Base-by-base conservation (phyloP, 75 land plant genomes). In the Azolla pinnata region DNA sequence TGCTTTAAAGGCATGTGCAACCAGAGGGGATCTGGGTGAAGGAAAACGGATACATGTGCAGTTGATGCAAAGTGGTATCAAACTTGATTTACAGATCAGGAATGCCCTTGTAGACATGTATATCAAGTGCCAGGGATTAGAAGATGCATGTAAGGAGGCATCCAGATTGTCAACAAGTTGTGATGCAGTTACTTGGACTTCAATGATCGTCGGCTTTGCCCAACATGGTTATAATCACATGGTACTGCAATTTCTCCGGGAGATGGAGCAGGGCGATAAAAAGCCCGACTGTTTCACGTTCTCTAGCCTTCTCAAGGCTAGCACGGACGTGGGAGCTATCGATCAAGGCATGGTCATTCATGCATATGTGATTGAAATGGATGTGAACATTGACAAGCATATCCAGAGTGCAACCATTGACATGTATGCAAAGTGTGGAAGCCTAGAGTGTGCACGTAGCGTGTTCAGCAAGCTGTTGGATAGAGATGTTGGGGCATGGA, bases 361-460 rank as follows among this genome's bases (percentile, higher is more conserved):
- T 60, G 59, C 74, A 50, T 28, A 77, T 21, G 1, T 75, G 3
- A 19, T 38, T 17, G 77, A 72, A 63, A 55, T 54, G 54, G 85
- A 81, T 17, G 49, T 79, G 47, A 65, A 58, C 14, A 63, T 62
- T 20, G 68, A 83, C 52, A 10, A 72, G 12, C 68, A 56, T 71
- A 77, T 83, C 25, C 57, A 62, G 29, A 71, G 80, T 8, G 68
- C 86, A 29, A 71, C 80, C 7, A 29, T 83, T 33, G 78, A 83
- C 54, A 59, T 83, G 70, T 87, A 83, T 73, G 78, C 81, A 0
- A 87, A 71, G 57, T 87, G 81, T 63, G 91, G 81, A 20, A 34
- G 46, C 20, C 66, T 87, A 28, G 57, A 54, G 40, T 72, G 74
- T 33, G 79, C 91, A 57, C 70, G 67, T 16, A 14, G 5, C 7